Evolutionary conservation across 805 yeast genomes (phyloP), one percentile per base, ranked within the genome.

Genomic region (Candida maltosa): DNA sequence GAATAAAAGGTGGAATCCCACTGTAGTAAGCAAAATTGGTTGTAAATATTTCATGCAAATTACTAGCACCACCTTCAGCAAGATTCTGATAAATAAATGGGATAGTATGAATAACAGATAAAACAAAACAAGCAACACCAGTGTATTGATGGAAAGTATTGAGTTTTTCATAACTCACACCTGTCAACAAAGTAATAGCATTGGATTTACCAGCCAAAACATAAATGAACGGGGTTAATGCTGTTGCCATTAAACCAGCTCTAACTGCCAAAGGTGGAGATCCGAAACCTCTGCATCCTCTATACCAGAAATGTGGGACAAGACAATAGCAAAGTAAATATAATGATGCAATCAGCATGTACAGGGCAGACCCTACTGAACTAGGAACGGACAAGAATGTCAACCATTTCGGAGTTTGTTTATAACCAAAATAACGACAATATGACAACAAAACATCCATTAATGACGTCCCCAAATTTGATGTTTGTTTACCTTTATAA

Each of bases 231-330:
- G 82, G 81, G 6, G 72, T 60, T 29, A 75, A 52, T 0, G 77
- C 76, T 21, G 65, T 56, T 1, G 75, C 66, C 68, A 70, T 66
- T 19, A 73, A 41, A 2, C 80, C 81, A 1, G 80, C 59, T 31
- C 82, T 52, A 1, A 73, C 69, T 0, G 77, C 78, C 23, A 77
- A 40, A 7, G 81, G 82, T n/a, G 81, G 78, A 3, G 78, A 62
- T 2, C 82, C 83, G 51, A 75, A 76, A 0, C 76, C 77, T 4
- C 54, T 23, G 48, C 83, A 77, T 0, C 55, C 74, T 37, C 80
- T 54, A 41, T 70, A 71, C 66, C 71, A 75, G 31, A 64, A 63
- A 34, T 69, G 74, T 5, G 81, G 80, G 3, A 58, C 53, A n/a
- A 51, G 62, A 41, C 69, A 70, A 26, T 68, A 49, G 38, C 64